Percentiles rank a stretch among this genome's conserved stretches.
phyloP scores from a whole-genome alignment of 768 basidiomycete genomes.

The Macrolepiota albuminosa region DNA sequence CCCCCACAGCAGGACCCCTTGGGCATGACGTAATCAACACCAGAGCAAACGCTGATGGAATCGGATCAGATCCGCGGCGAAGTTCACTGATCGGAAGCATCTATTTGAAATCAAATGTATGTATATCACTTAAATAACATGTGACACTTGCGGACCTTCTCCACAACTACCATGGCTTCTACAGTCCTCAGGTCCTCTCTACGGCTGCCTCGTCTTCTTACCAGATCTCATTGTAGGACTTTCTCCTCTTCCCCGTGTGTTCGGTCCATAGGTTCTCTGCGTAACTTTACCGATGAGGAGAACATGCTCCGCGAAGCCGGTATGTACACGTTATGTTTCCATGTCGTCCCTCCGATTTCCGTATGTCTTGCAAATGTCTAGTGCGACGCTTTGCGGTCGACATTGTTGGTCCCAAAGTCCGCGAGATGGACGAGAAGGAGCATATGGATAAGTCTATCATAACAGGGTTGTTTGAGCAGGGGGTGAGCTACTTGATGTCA shows the following conservation, averaged over 20 bases:
- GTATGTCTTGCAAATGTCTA: constrained; percentile 22
- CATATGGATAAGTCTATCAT: constrained; percentile 87
- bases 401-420: constrained; percentile 85
- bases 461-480: constrained; percentile 89
- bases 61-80: neutral
- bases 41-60: neutral
- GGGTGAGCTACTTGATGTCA: constrained; percentile 45
- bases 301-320: constrained; percentile 89
- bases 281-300: constrained; percentile 91
- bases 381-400: constrained; percentile 88
- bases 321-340: constrained; percentile 29
- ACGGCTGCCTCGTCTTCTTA: constrained; percentile 5
- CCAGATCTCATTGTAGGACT: constrained; percentile 18
- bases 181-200: constrained; percentile 12
- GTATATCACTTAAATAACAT: constrained; percentile 4
- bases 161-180: constrained; percentile 12
- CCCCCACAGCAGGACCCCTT: neutral
- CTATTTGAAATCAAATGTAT: neutral
- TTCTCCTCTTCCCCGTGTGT: constrained; percentile 33
- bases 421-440: constrained; percentile 98
- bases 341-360: neutral
- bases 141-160: constrained; percentile 2
- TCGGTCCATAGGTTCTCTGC: constrained; percentile 52
- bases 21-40: neutral
- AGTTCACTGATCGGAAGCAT: neutral